Evolutionary conservation across 352 stramenopile genomes (phyloP).

Genomic region (Phytophthora pseudosyringae): DNA sequence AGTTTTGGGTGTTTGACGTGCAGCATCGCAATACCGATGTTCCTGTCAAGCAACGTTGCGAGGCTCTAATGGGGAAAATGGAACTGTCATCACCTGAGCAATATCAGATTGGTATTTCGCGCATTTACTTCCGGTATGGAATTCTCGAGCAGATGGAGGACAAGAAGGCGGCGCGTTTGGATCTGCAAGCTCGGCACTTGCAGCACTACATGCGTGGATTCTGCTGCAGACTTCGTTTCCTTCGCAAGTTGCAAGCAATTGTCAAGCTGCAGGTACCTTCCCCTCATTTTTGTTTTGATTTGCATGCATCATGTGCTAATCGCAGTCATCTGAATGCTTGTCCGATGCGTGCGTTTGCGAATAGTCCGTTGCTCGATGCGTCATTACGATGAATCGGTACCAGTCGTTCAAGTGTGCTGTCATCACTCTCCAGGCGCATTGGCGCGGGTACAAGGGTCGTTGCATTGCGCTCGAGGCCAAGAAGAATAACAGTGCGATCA

Average conservation of each 20-base stretch:
- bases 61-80: constrained; percentile 69
- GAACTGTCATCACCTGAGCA: constrained; percentile 68
- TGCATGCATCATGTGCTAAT: neutral
- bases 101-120: constrained; percentile 78
- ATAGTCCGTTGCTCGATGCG: constrained; percentile 82
- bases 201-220: constrained; percentile 83
- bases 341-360: constrained; percentile 3
- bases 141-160: constrained; percentile 85
- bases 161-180: constrained; percentile 59
- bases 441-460: constrained; percentile 75
- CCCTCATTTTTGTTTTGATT: neutral
- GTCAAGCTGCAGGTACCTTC: constrained; percentile 73
- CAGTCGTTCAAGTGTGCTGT: constrained; percentile 63
- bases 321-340: constrained; percentile 6
- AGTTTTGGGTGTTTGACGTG: constrained; percentile 79
- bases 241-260: constrained; percentile 73
- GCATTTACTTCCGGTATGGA: constrained; percentile 85
- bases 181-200: constrained; percentile 64
- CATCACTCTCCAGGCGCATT: constrained; percentile 73
- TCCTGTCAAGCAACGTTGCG: constrained; percentile 50
- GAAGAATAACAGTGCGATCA: constrained; percentile 64
- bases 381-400: constrained; percentile 81
- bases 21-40: constrained; percentile 47
- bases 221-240: constrained; percentile 58
- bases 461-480: constrained; percentile 54